Conservation (phyloP, 164 flowering plant genomes). For the Tetrastigma voinierianum region DNA sequence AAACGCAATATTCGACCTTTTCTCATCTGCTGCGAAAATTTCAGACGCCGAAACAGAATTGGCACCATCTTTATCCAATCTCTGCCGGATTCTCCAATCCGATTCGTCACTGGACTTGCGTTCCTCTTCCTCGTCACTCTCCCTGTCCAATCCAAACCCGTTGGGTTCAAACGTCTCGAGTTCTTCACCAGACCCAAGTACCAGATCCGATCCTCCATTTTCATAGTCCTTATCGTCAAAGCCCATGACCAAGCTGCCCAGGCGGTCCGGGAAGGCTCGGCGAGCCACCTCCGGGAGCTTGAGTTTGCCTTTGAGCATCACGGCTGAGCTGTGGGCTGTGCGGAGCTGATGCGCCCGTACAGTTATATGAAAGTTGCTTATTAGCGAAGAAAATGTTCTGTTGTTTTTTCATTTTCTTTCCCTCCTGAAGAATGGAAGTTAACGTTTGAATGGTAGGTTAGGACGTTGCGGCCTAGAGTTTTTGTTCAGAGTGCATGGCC, state of each 20-base stretch:
- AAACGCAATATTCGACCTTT: conserved; percentile 49
- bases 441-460: no score
- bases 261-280: conserved; percentile 28
- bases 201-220: conserved; percentile 14
- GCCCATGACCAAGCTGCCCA: conserved; percentile 31
- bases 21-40: conserved; percentile 44
- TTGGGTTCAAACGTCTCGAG: conserved; percentile 37
- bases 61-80: conserved; percentile 14
- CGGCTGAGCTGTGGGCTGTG: neutral
- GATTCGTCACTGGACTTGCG: neutral
- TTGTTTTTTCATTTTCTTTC: neutral
- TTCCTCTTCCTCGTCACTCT: conserved; percentile 10
- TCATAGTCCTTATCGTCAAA: conserved; percentile 26
- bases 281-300: conserved; percentile 35
- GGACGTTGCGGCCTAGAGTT: no score
- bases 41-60: conserved; percentile 20
- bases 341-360: neutral
- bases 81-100: conserved; percentile 10
- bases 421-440: neutral
- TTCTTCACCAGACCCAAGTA: conserved; percentile 43
- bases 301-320: conserved; percentile 39
- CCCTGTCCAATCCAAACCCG: conserved; percentile 22
- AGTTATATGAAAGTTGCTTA: no score
- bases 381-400: neutral
- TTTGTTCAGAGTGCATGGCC: no score